Base-by-base conservation (phyloP, 495 filamentous ascomycete species). In the Chaetomium fimeti region DNA sequence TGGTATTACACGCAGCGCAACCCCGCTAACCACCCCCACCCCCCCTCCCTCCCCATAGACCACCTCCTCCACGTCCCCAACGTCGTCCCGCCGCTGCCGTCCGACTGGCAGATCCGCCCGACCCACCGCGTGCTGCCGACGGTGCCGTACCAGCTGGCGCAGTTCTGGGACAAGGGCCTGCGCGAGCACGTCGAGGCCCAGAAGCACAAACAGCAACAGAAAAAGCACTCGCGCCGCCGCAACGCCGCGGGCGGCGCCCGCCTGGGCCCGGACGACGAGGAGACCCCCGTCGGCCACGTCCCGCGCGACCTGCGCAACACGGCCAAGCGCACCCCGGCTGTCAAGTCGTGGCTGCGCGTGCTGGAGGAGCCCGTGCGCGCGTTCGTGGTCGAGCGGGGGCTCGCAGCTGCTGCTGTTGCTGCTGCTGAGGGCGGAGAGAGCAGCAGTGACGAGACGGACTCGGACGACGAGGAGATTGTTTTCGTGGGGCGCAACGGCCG, bases 91-190 rank as follows among this genome's bases (percentile, higher is more conserved):
- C 95, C 94, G 1, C 79, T 88, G 25, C 85, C 92, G 0, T 82
- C 79, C 51, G 94, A 98, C 71, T 98, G 91, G 88, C 81, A 84
- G 60, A 81, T 92, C 36, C 83, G 82, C 36, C 92, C 93, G 0
- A 92, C 92, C 18, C 81, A 96, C 71, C 85, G 88, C 15, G 84
- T 89, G 15, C 87, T 88, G 64, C 76, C 81, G 24, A 67, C 66
- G 11, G 88, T 98, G 54, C 94, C 93, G 2, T 98, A 98, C 76
- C 91, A 91, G 68, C 85, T 95, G 47, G 94, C 95, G 8, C 85
- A 88, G 16, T 81, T 92, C 40, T 98, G 92, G 91, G 93, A 98
- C 63, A 82, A 81, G 6, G 86, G 87, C 54, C 80, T 89, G 66
- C 82, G 81, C 29, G 75, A 78, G 60, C 77, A 76, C 47, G 74